Evolutionary conservation across 2,329 filamentous ascomycete genomes (phyloP).

Genomic region (Fusarium abutilonis): DNA sequence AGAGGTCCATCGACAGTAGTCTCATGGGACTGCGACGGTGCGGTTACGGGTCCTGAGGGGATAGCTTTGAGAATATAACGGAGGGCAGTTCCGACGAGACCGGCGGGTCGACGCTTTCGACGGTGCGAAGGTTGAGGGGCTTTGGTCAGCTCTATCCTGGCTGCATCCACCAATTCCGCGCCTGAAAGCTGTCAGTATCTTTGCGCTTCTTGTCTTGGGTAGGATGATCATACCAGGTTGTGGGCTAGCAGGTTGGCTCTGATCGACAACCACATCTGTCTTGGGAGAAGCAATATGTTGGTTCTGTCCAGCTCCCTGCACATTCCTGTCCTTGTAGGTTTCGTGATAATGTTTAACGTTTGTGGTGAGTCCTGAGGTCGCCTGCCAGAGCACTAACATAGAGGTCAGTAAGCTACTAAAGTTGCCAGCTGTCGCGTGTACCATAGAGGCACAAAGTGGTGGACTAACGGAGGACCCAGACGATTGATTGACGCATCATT

Average conservation of each 20-base stretch:
- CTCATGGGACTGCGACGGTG: constrained; percentile 54
- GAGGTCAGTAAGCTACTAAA: constrained; percentile 38
- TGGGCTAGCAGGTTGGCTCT: constrained; percentile 41
- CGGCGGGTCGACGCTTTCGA: constrained; percentile 56
- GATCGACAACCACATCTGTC: constrained; percentile 46
- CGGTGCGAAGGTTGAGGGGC: constrained; percentile 58
- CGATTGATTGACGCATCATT: constrained; percentile 54
- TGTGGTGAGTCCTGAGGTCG: constrained; percentile 50
- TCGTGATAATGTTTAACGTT: constrained; percentile 54
- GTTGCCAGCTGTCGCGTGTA: constrained; percentile 39
- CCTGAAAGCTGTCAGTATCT: constrained; percentile 50
- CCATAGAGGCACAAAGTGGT: constrained; percentile 1
- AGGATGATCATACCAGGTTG: constrained; percentile 52
- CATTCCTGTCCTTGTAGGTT: constrained; percentile 44
- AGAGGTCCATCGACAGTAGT: constrained; percentile 56
- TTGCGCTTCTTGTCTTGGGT: constrained; percentile 3
- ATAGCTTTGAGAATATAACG: constrained; percentile 60
- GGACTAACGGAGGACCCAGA: constrained; percentile 55
- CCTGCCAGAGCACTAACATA: constrained; percentile 60
- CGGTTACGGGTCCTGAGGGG: constrained; percentile 60
- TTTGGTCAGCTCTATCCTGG: constrained; percentile 61
- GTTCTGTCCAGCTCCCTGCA: constrained; percentile 43
- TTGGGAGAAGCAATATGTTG: constrained; percentile 49
- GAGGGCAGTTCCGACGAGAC: constrained; percentile 56
- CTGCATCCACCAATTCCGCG: constrained; percentile 63